Base-by-base conservation (phyloP, 176 grass and related monocot species). In the Ananas comosus region DNA sequence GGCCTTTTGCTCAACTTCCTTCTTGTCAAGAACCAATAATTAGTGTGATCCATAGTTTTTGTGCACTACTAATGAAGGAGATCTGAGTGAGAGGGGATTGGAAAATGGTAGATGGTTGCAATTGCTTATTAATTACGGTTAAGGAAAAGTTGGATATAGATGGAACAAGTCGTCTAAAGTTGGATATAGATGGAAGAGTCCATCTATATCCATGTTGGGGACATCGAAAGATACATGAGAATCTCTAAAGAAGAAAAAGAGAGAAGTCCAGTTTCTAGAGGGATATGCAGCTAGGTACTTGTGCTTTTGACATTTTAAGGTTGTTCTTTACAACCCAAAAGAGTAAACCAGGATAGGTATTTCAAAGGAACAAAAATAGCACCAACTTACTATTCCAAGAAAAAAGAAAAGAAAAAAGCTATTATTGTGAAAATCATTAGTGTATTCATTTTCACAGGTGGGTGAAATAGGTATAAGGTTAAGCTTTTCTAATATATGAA, bases 21-120 rank as follows among this genome's bases (percentile, higher is more conserved):
- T 64, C 82, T 76, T 11, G 75, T 52, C 21, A 84, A 58, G 72
- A 89, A 73, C 86, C 86, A 85, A 68, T 76, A 82, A 10, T 72
- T 82, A 50, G 79, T 49, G 66, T 80, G 86, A 72, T 89, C 82
- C 86, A 85, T 88, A 18, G 49, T 18, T 42, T 42, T 42, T 42
- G 33, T 42, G 33, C 9, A 3, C 42, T 14, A 25, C 8, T 13
- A 3, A 16, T 12, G 29, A 29, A 6, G 23, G 73, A 27, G 65
- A 49, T 19, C 17, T 27, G 10, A 13, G 11, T 9, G 51, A 61
- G n/a, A 27, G 14, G 51, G 25, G 53, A 47, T 2, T 18, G 23
- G 19, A 67, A 18, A 24, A 67, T 75, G 23, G 22, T 9, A 58
- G 25, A n/a, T 56, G 58, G 16, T 27, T 57, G 11, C 23, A 23